A percentile compares a stretch with the other conserved stretches of the same genome.
Evolutionary conservation across 1,284 basidiomycete genomes (phyloP).

Genomic region (Coniferiporia sulphurascens): DNA sequence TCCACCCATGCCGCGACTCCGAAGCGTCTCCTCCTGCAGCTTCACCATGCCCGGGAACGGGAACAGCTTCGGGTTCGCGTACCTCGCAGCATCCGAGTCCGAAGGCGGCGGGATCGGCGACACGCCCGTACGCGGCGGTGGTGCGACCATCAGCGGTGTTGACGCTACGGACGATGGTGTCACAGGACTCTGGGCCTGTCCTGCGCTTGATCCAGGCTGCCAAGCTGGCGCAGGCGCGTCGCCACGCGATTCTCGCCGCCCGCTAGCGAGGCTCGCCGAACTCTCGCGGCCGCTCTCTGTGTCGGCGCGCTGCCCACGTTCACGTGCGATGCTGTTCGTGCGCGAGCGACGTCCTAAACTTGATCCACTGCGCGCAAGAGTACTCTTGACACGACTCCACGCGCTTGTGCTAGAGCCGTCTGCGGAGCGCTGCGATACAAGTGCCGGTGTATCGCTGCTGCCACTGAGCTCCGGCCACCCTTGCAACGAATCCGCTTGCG

Average conservation of each 20-base stretch:
- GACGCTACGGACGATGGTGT: slow-evolving; percentile 64
- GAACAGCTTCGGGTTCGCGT: slow-evolving; percentile 77
- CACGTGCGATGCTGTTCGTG: slow-evolving; percentile 67
- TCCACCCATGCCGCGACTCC: slow-evolving; percentile 44
- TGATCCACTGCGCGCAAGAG: slow-evolving; percentile 57
- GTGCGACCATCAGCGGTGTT: slow-evolving; percentile 52
- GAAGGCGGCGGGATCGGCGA: slow-evolving; percentile 70
- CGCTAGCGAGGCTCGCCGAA: slow-evolving; percentile 58
- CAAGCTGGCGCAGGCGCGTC: slow-evolving; percentile 6
- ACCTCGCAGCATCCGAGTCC: slow-evolving; percentile 52
- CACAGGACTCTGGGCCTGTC: slow-evolving; percentile 37
- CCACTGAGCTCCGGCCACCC: slow-evolving; percentile 10
- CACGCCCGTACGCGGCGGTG: slow-evolving; percentile 47
- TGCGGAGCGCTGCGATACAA: slow-evolving; percentile 49
- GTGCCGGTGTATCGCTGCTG: slow-evolving; percentile 1
- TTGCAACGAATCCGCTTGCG: slow-evolving; percentile 15
- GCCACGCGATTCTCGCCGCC: slow-evolving; percentile 31
- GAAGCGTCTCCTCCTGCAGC: slow-evolving; percentile 66
- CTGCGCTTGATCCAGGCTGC: slow-evolving; percentile 32
- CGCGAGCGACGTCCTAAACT: slow-evolving; percentile 67
- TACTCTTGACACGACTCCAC: slow-evolving; percentile 65
- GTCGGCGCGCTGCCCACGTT: slow-evolving; percentile 41
- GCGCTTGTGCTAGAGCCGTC: slow-evolving; percentile 39
- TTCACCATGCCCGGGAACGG: slow-evolving; percentile 83
- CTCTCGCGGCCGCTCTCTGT: slow-evolving; percentile 69